Conservation (phyloP, 129 eudicot species). For the Heracleum sosnowskyi region DNA sequence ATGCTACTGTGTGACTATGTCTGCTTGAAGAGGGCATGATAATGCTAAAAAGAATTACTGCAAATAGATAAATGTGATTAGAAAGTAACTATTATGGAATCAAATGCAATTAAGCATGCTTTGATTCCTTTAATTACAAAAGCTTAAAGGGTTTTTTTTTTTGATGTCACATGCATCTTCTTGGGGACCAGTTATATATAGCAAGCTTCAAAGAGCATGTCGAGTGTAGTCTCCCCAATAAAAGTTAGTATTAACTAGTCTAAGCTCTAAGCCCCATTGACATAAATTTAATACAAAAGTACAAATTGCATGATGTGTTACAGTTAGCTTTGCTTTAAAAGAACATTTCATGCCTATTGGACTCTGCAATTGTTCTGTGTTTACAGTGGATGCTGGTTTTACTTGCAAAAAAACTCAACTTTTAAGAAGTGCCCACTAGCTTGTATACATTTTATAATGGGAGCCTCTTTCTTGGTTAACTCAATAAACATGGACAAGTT, state of each 20-base stretch:
- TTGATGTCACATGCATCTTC: constrained; percentile 23
- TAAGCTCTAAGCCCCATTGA: constrained; percentile 21
- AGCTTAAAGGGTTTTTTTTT: constrained; percentile 20
- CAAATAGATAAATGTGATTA: neutral
- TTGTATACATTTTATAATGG: no score
- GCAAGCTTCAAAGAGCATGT: constrained; percentile 9
- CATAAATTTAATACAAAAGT: no score
- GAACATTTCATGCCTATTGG: no score
- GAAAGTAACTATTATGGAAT: constrained; percentile 31
- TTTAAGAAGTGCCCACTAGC: no score
- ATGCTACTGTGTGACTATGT: neutral
- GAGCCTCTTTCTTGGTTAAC: constrained; percentile 11
- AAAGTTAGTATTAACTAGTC: neutral
- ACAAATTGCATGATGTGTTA: no score
- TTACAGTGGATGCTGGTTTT: no score
- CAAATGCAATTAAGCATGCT: constrained; percentile 52
- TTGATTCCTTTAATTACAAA: constrained; percentile 40
- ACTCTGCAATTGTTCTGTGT: no score
- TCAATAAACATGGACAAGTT: no score
- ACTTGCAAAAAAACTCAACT: no score
- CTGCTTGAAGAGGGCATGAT: constrained; percentile 11
- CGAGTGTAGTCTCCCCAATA: constrained; percentile 17
- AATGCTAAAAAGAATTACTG: constrained; percentile 8
- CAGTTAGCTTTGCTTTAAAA: no score
- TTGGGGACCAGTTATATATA: constrained; percentile 15